These are phyloP conservation scores for Xerocomellus chrysenteron DNA, from an alignment of 768 basidiomycete genomes.

Conservation along the genomic window DNA sequence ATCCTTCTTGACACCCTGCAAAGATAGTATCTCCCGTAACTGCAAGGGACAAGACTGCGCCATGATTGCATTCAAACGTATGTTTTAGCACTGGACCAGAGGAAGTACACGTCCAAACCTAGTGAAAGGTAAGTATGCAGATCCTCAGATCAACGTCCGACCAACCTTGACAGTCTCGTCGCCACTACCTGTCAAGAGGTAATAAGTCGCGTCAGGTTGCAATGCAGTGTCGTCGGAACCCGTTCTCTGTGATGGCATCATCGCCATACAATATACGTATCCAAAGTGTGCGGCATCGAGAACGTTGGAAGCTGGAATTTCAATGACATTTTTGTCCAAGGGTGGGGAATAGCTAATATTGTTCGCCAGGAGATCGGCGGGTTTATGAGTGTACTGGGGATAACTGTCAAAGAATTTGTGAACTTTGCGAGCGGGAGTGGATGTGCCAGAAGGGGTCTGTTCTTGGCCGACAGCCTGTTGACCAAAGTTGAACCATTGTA, in stretches of 20 bases:
- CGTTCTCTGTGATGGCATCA: constrained; percentile 41
- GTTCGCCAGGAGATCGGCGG: constrained; percentile 67
- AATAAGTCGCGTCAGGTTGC: constrained; percentile 30
- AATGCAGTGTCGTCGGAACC: constrained; percentile 33
- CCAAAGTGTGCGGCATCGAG: constrained; percentile 92
- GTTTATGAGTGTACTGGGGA: constrained; percentile 64
- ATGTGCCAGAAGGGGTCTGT: constrained; percentile 28
- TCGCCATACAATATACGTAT: constrained; percentile 84
- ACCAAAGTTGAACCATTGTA: constrained; percentile 81
- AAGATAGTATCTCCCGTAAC: constrained; percentile 78
- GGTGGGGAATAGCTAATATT: constrained; percentile 43
- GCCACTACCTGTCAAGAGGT: constrained; percentile 84
- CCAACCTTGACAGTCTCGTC: constrained; percentile 86
- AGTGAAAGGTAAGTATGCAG: not conserved
- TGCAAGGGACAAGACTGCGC: constrained; percentile 82
- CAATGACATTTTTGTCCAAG: constrained; percentile 36
- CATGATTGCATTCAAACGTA: constrained; percentile 69
- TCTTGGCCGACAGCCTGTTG: constrained; percentile 8
- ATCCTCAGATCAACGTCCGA: not conserved
- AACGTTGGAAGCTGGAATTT: constrained; percentile 67
- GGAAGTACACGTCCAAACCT: constrained; percentile 68
- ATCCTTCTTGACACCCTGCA: constrained; percentile 93
- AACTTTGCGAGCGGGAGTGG: constrained; percentile 48
- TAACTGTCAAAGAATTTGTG: constrained; percentile 95
- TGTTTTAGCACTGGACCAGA: constrained; percentile 51